Evolutionary conservation across 495 filamentous ascomycete genomes (phyloP).

Genomic region (Aspergillus nidulans): DNA sequence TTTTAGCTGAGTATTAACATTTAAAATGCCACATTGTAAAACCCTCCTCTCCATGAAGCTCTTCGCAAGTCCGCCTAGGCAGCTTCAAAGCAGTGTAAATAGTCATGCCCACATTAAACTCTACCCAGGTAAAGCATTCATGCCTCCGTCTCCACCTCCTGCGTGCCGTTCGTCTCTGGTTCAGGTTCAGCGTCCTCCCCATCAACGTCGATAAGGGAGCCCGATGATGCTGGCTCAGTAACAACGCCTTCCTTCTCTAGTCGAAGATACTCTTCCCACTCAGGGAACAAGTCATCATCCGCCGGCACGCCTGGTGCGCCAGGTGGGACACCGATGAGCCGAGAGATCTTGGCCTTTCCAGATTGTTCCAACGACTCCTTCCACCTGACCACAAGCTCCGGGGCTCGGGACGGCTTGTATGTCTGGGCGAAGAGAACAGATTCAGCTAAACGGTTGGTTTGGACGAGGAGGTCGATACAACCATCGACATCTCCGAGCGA

Average conservation of each 20-base stretch:
- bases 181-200: constrained; percentile 27
- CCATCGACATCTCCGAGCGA: constrained; percentile 74
- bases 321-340: constrained; percentile 78
- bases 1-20: constrained; percentile 6
- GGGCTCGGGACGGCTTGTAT: constrained; percentile 78
- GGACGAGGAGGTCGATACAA: constrained; percentile 74
- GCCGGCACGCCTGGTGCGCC: constrained; percentile 47
- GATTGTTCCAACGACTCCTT: constrained; percentile 71
- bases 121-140: constrained; percentile 4
- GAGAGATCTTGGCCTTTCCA: constrained; percentile 78
- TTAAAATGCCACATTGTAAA: background rate
- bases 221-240: constrained; percentile 37
- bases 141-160: constrained; percentile 29
- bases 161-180: constrained; percentile 30
- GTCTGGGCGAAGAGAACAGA: constrained; percentile 90
- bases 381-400: constrained; percentile 68
- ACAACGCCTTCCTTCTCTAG: constrained; percentile 65
- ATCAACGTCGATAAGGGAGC: constrained; percentile 48
- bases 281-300: constrained; percentile 89
- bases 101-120: constrained; percentile 3
- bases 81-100: background rate
- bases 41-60: background rate
- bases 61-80: background rate
- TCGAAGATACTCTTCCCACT: constrained; percentile 86
- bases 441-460: constrained; percentile 75